phyloP scores from a whole-genome alignment of 148 eudicot genomes.

The Cornus suecica region DNA sequence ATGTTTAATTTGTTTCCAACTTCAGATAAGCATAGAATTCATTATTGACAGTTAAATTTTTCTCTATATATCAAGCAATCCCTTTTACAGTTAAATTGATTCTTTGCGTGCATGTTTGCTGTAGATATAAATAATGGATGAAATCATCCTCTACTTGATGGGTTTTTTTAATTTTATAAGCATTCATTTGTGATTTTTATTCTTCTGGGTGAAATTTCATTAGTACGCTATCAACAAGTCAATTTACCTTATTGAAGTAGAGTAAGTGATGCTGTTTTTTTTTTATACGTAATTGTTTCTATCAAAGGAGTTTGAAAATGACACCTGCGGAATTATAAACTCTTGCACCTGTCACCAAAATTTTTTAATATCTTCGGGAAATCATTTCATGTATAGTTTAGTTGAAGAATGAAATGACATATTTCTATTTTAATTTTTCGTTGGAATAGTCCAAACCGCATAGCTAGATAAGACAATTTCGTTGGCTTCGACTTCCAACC shows the following conservation, averaged over 20 bases:
- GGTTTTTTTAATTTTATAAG: background rate
- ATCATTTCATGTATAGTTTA: conserved; percentile 1
- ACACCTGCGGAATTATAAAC: background rate
- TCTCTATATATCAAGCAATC: background rate
- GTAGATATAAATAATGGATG: background rate
- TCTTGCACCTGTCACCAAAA: conserved; percentile 10
- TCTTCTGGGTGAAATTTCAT: background rate
- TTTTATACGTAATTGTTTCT: conserved; percentile 10
- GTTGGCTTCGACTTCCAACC: background rate
- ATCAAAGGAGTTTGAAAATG: conserved; percentile 19
- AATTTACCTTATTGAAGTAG: background rate
- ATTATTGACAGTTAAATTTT: background rate
- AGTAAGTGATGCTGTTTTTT: background rate
- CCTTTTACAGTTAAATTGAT: background rate
- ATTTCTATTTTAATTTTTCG: conserved; percentile 6
- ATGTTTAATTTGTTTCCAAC: background rate
- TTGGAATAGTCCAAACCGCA: conserved; percentile 40
- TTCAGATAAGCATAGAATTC: background rate
- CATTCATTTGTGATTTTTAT: background rate
- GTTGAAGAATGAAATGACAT: background rate
- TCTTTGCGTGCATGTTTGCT: background rate
- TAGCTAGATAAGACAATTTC: conserved; percentile 9
- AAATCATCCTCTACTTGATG: background rate
- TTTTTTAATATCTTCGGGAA: background rate
- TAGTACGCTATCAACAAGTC: background rate